These are phyloP conservation scores for Senecio squalidus DNA, from an alignment of 140 eudicot genomes.

Conservation along the genomic window DNA sequence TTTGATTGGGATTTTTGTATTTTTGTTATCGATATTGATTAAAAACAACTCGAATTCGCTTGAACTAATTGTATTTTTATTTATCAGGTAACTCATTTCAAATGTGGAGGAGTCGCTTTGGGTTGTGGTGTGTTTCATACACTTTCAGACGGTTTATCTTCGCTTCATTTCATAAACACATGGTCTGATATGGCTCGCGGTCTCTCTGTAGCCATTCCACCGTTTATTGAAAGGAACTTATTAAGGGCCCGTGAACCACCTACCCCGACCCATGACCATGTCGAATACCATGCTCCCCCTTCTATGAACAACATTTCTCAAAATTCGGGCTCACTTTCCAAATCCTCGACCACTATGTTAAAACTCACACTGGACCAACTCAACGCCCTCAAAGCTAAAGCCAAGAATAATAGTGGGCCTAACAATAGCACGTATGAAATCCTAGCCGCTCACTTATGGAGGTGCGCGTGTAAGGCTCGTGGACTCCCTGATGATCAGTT, in stretches of 20 bases:
- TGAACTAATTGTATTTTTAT: neutral
- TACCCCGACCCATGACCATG: slow-evolving; percentile 37
- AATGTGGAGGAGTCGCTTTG: slow-evolving; percentile 62
- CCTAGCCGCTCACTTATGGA: slow-evolving; percentile 59
- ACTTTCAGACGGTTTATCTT: slow-evolving; percentile 46
- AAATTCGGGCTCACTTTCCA: slow-evolving; percentile 18
- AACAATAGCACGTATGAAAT: slow-evolving; percentile 38
- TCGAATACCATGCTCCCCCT: slow-evolving; percentile 56
- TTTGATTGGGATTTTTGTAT: neutral
- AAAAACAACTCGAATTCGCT: neutral
- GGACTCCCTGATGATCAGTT: slow-evolving; percentile 40
- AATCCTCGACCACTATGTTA: slow-evolving; percentile 38
- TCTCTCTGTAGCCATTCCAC: slow-evolving; percentile 44
- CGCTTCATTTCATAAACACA: slow-evolving; percentile 57
- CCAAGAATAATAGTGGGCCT: slow-evolving; percentile 30
- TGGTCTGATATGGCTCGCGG: slow-evolving; percentile 73
- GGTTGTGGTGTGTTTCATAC: slow-evolving; percentile 57
- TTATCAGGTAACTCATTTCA: slow-evolving; percentile 45
- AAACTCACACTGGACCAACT: slow-evolving; percentile 44
- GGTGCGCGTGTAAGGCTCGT: slow-evolving; percentile 55
- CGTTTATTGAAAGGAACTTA: slow-evolving; percentile 57
- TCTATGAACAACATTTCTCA: slow-evolving; percentile 15
- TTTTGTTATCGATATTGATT: slow-evolving; percentile 9
- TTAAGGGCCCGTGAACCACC: slow-evolving; percentile 50
- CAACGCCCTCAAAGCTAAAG: slow-evolving; percentile 38